Base-by-base conservation (phyloP, 345 rosid species). In the Geranium rotundifolium region DNA sequence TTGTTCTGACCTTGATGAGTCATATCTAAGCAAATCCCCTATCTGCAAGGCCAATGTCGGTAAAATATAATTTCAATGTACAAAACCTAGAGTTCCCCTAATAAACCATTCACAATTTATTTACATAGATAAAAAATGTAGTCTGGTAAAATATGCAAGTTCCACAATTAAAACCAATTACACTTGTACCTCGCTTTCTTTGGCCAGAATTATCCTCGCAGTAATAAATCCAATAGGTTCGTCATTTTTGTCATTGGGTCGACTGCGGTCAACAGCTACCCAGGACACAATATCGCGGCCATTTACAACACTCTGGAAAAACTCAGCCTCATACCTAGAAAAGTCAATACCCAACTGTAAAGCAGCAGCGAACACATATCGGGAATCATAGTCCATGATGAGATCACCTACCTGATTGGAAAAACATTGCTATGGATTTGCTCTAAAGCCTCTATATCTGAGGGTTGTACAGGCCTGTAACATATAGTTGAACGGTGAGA, bases 221-320 rank as follows among this genome's bases (percentile, higher is more conserved):
- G 98, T 89, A 59, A 92, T 87, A 74, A 92, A 92, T 66, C 98
- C 98, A 79, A 92, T 82, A 64, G 89, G 85, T 75, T 87, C 95
- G 58, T 92, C 91, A 62, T 76, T 73, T 19, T 68, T 69, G 71
- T 81, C 92, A 72, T 87, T 75, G 54, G 87, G 84, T 29, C 86
- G 84, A 72, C 81, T 81, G 57, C 87, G 79, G 70, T 92, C 96
- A 70, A 87, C 83, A 64, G 96, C 98, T 75, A 85, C 98, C 96
- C 96, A 92, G 15, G 98, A 81, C 70, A 92, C 78, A 59, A 89
- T 86, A 68, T 86, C 89, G 56, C 75, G 81, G 63, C 82, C 85
- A 76, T 77, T 79, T 57, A 92, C 98, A 77, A 83, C 95, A 72
- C 79, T 85, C 72, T 84, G 95, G 79, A 89, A 92, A 77, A 87